These are phyloP conservation scores for Fusarium humuli DNA, from an alignment of 2,329 filamentous ascomycete genomes.

Conservation along the genomic window DNA sequence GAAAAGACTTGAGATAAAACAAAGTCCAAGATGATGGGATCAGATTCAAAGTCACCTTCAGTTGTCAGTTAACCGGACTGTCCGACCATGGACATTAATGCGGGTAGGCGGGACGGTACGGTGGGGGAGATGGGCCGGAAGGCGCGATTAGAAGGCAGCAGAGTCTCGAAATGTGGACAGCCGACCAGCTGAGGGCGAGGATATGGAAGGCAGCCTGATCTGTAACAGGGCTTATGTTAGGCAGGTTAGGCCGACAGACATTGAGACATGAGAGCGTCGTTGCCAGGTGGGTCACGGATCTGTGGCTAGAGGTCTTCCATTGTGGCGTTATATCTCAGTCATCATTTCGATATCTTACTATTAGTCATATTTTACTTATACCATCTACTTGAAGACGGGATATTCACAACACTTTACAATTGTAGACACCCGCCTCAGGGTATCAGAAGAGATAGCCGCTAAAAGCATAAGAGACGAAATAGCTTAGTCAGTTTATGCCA, in stretches of 20 bases:
- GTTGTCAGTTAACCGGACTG: constrained; percentile 15
- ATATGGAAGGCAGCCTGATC: not conserved
- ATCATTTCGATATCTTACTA: not conserved
- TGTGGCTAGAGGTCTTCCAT: not conserved
- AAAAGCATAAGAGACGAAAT: too few relatives aligned
- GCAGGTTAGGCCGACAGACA: not conserved
- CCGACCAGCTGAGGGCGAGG: constrained; percentile 12
- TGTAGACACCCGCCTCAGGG: not conserved
- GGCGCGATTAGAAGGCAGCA: constrained; percentile 30
- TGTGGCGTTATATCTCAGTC: constrained; percentile 9
- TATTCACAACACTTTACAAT: not conserved
- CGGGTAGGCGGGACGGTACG: constrained; percentile 35
- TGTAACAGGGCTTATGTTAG: constrained; percentile 3
- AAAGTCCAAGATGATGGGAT: not conserved
- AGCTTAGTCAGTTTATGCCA: too few relatives aligned
- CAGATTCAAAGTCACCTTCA: constrained; percentile 1
- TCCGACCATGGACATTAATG: constrained; percentile 21
- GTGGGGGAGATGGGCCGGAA: constrained; percentile 34
- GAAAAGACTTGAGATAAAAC: not conserved
- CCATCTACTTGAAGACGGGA: too few relatives aligned
- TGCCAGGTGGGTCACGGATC: constrained; percentile 2
- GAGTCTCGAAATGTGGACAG: constrained; percentile 5
- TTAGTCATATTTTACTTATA: not conserved
- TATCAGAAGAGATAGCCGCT: too few relatives aligned
- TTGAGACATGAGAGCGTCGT: not conserved